Percentiles rank a stretch among this genome's conserved stretches.
Conservation (phyloP, 2,329 filamentous ascomycete genomes). For the Pseudocercospora fijiensis region DNA sequence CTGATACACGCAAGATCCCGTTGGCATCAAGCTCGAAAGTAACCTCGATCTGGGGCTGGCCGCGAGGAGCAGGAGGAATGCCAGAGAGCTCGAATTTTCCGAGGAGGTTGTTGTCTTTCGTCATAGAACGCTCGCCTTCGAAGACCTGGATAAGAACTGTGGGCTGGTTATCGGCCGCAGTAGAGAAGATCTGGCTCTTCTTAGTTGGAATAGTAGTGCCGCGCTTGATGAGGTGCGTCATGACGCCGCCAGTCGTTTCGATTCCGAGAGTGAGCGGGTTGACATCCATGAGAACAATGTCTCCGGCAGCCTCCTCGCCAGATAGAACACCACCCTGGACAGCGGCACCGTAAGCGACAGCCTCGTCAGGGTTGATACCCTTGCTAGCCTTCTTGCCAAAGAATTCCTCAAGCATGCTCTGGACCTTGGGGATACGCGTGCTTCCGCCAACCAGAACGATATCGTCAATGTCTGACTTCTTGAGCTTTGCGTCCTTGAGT, state of each 20-base stretch:
- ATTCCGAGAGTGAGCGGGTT: conserved; percentile 97
- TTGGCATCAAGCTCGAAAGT: conserved; percentile 98
- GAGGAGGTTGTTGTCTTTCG: conserved; percentile 70
- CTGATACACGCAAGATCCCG: conserved; percentile 95
- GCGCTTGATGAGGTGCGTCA: conserved; percentile 96
- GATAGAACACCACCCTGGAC: conserved; percentile 95
- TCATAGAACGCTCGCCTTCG: conserved; percentile 79
- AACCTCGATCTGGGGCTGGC: conserved; percentile 97
- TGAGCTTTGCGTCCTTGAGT: conserved; percentile 94
- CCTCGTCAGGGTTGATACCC: conserved; percentile 99
- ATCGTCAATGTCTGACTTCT: conserved; percentile 92
- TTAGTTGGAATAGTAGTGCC: conserved; percentile 99
- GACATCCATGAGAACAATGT: conserved; percentile 91
- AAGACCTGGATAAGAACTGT: conserved; percentile 99
- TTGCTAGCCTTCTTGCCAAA: conserved; percentile 98
- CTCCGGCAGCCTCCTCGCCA: conserved; percentile 81
- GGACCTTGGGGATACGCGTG: conserved; percentile 98
- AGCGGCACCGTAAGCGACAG: conserved; percentile 95
- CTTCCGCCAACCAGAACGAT: conserved; percentile 98
- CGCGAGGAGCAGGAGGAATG: conserved; percentile 91
- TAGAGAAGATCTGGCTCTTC: conserved; percentile 98
- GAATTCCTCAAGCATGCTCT: conserved; percentile 90
- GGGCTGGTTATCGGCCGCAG: conserved; percentile 95
- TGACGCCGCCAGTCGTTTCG: conserved; percentile 95
- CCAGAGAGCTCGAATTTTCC: conserved; percentile 98